These are phyloP conservation scores for Naganishia antarctica DNA, from an alignment of 768 basidiomycete genomes.

Conservation along the genomic window DNA sequence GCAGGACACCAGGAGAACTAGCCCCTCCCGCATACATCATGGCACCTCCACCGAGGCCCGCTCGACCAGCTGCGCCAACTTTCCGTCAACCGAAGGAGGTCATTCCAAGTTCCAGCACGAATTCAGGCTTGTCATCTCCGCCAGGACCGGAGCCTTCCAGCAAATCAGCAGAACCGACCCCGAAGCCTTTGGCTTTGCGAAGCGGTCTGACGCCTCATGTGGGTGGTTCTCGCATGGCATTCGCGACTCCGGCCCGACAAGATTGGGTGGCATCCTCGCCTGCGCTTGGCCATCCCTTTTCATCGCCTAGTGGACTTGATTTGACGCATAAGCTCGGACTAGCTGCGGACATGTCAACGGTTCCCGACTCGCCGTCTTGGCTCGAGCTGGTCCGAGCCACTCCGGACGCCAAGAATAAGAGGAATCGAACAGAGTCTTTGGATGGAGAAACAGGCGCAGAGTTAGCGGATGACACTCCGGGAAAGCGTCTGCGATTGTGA, in stretches of 20 bases:
- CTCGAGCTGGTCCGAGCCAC: slow-evolving; percentile 29
- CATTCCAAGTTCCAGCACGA: slow-evolving; percentile 19
- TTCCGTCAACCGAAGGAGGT: slow-evolving; percentile 18
- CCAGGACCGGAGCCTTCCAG: neutral
- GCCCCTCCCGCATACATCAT: slow-evolving; percentile 14
- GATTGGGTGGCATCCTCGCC: slow-evolving; percentile 19
- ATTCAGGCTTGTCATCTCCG: slow-evolving; percentile 17
- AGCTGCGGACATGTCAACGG: slow-evolving; percentile 21
- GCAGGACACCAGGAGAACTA: slow-evolving; percentile 8
- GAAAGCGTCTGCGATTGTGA: slow-evolving; percentile 24
- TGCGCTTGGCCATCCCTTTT: slow-evolving; percentile 21
- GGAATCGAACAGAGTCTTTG: slow-evolving; percentile 14
- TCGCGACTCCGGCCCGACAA: slow-evolving; percentile 24
- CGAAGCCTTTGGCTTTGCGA: slow-evolving; percentile 8
- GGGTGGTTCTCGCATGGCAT: neutral
- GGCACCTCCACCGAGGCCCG: slow-evolving; percentile 11
- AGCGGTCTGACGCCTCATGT: neutral
- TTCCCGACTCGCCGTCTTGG: slow-evolving; percentile 28
- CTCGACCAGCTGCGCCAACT: neutral
- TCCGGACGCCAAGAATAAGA: slow-evolving; percentile 10
- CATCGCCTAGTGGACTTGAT: slow-evolving; percentile 28
- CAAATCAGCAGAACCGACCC: slow-evolving; percentile 5
- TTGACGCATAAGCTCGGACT: slow-evolving; percentile 29
- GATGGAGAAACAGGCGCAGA: slow-evolving; percentile 15
- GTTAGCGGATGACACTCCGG: slow-evolving; percentile 6